Evolutionary conservation across 202 grass and related monocot genomes (phyloP), one percentile per base, ranked within the genome.

Genomic region (Dendrocalamus latiflorus): DNA sequence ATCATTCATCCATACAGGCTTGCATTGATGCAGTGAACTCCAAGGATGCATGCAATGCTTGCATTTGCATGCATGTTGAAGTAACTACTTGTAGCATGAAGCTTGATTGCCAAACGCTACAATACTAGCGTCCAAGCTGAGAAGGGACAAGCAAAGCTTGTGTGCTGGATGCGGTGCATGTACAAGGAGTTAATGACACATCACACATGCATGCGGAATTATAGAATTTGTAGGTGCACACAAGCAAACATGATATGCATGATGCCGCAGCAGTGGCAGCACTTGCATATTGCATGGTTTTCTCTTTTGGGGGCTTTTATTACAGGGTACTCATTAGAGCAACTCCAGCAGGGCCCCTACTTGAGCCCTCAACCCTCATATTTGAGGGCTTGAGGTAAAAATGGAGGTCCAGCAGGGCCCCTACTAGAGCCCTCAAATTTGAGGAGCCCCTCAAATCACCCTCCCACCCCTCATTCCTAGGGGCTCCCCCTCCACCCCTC

Each of bases 81-180:
- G 33, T 47, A 14, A 20, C 80, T 72, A 87, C 13, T 83, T 83
- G 86, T 72, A 49, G 49, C 11, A n/a, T 3, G 9, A 33, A 78
- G 37, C 5, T 47, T 45, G 49, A n/a, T 55, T 55, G 76, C 71
- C 77, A 48, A 71, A 17, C 22, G 21, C 37, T 8, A 36, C 1
- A 15, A 60, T 58, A 5, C 69, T 65, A 78, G 78, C 73, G 41
- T 83, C 83, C 84, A 83, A 74, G 51, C 36, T 57, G 67, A 6
- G 22, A 78, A 2, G 60, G 14, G 79, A 82, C 78, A 78, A 77
- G 44, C 78, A 11, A 25, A 74, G 83, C 86, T 82, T 59, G 68
- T 12, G 79, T 9, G 51, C 20, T 26, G 79, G 88, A 90, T 83
- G 69, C 48, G 74, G 59, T 86, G n/a, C 88, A 47, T 83, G 74